Evolutionary conservation across 2,329 filamentous ascomycete genomes (phyloP).

Genomic region (Aureobasidium sp.): DNA sequence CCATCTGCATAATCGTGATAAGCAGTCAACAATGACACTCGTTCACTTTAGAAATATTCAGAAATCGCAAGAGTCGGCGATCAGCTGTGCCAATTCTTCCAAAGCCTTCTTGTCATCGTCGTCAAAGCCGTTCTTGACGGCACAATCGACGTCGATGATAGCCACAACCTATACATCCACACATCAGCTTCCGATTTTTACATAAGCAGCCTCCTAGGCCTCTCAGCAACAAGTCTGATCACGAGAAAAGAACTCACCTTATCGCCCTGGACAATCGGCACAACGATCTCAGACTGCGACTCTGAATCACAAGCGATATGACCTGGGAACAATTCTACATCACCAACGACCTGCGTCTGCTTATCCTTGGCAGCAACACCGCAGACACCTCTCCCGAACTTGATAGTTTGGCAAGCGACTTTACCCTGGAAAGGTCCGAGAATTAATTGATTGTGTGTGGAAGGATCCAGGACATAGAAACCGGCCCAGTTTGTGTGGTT

Average conservation of each 20-base stretch:
- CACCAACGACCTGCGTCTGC: slow-evolving; percentile 56
- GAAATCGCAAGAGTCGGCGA: slow-evolving; percentile 62
- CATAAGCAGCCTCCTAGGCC: not conserved
- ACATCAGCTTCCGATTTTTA: not conserved
- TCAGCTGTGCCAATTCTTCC: slow-evolving; percentile 57
- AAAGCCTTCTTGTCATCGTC: slow-evolving; percentile 58
- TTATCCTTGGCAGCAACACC: slow-evolving; percentile 57
- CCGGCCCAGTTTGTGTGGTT: slow-evolving; percentile 72
- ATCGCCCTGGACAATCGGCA: slow-evolving; percentile 55
- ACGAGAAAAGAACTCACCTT: slow-evolving; percentile 33
- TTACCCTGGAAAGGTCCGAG: slow-evolving; percentile 77
- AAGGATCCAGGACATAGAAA: slow-evolving; percentile 63
- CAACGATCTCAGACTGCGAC: slow-evolving; percentile 73
- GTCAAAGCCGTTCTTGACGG: slow-evolving; percentile 59
- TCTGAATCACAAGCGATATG: slow-evolving; percentile 77
- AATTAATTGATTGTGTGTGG: slow-evolving; percentile 46
- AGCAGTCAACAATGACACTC: too few relatives aligned
- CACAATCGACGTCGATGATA: slow-evolving; percentile 76
- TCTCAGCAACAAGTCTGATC: not conserved
- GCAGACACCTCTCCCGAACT: slow-evolving; percentile 68
- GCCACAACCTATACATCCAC: slow-evolving; percentile 48
- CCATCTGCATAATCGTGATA: too few relatives aligned
- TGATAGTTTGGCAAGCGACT: slow-evolving; percentile 69
- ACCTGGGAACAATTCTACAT: slow-evolving; percentile 69
- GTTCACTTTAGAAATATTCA: not conserved